Evolutionary conservation across 768 basidiomycete species (phyloP).

Genomic region (Dendrothele bispora): DNA sequence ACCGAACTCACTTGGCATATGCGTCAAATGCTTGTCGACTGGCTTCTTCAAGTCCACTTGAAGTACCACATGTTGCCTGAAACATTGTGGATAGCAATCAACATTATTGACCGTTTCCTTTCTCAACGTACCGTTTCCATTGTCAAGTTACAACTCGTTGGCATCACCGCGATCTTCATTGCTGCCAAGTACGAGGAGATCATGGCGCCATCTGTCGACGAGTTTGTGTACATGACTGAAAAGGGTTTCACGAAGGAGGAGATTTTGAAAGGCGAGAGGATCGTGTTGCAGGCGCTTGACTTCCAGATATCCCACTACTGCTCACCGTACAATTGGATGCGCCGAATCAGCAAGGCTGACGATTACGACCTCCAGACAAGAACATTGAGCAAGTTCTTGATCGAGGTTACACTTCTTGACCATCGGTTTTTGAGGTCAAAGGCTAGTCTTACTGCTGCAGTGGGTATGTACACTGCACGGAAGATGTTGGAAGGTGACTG

Average conservation of each 20-base stretch:
- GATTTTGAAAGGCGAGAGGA: constrained; percentile 96
- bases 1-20: constrained; percentile 91
- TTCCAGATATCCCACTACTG: constrained; percentile 97
- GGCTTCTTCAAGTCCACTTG: constrained; percentile 96
- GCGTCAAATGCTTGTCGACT: constrained; percentile 97
- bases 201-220: constrained; percentile 94
- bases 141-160: constrained; percentile 93
- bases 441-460: constrained; percentile 90
- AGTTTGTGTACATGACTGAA: constrained; percentile 98
- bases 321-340: constrained; percentile 99
- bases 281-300: constrained; percentile 92
- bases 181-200: constrained; percentile 99
- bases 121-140: constrained; percentile 85
- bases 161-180: constrained; percentile 98
- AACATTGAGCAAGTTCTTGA: constrained; percentile 96
- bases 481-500: constrained; percentile 94
- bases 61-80: constrained; percentile 99
- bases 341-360: constrained; percentile 97
- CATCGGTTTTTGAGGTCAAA: constrained; percentile 90
- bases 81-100: constrained; percentile 98
- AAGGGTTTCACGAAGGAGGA: constrained; percentile 93
- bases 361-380: constrained; percentile 98
- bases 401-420: constrained; percentile 93
- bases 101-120: constrained; percentile 92
- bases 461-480: constrained; percentile 96